These are phyloP conservation scores for Verticillium alfalfae DNA, from an alignment of 2,329 filamentous ascomycete species.

Conservation along the genomic window DNA sequence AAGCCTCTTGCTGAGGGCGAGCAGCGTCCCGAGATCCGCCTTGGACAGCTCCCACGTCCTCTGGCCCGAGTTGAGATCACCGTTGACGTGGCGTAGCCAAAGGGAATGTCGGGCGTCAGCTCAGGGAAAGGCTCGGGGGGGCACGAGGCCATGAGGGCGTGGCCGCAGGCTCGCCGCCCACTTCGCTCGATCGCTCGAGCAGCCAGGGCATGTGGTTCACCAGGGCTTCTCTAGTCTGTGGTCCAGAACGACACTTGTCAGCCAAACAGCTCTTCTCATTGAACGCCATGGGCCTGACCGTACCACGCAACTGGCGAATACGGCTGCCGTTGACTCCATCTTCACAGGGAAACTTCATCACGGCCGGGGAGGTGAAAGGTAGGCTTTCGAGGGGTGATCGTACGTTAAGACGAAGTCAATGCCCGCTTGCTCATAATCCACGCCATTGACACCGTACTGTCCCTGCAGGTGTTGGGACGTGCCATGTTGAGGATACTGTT, in stretches of 20 bases:
- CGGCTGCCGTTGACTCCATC: neutral
- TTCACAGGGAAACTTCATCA: conserved; percentile 22
- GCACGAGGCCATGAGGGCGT: conserved; percentile 89
- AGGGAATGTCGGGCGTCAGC: conserved; percentile 44
- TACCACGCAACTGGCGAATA: neutral
- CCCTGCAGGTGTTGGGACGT: conserved; percentile 11
- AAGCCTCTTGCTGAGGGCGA: conserved; percentile 77
- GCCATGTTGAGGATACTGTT: neutral
- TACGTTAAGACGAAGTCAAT: conserved; percentile 92
- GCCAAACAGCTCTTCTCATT: conserved; percentile 12
- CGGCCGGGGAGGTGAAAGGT: conserved; percentile 59
- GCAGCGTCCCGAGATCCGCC: conserved; percentile 70
- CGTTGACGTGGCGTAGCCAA: conserved; percentile 38
- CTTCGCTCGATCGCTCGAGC: conserved; percentile 52
- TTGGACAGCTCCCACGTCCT: conserved; percentile 77
- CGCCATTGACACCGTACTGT: conserved; percentile 20
- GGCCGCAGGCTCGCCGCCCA: conserved; percentile 69
- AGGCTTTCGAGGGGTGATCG: conserved; percentile 58
- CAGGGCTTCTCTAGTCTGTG: conserved; percentile 85
- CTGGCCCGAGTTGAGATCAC: conserved; percentile 44
- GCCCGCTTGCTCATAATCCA: conserved; percentile 76
- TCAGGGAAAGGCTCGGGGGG: conserved; percentile 62
- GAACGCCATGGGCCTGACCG: neutral
- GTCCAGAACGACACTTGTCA: conserved; percentile 28
- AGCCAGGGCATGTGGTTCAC: conserved; percentile 86